These are phyloP conservation scores for Phytopythium aichiense DNA, from an alignment of 352 stramenopile genomes.

Conservation along the genomic window DNA sequence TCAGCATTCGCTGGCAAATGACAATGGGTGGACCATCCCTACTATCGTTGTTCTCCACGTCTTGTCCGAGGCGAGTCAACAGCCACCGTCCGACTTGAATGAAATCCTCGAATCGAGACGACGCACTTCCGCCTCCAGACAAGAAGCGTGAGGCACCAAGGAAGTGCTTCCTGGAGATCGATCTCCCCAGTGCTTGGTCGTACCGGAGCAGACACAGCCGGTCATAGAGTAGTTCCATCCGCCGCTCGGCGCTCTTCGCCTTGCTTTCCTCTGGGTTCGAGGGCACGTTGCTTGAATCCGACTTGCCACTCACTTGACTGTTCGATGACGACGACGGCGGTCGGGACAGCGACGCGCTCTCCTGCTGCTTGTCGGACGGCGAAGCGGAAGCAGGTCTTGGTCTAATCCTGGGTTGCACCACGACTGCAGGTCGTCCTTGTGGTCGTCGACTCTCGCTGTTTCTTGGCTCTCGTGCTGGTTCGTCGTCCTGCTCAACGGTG, in stretches of 20 bases:
- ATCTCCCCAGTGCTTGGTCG: slow-evolving; percentile 32
- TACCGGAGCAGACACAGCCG: slow-evolving; percentile 50
- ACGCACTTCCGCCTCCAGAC: slow-evolving; percentile 13
- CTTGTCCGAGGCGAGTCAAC: slow-evolving; percentile 25
- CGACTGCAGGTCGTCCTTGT: neutral
- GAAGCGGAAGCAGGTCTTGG: slow-evolving; percentile 8
- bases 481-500: neutral
- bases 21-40: slow-evolving; percentile 20
- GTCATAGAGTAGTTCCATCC: slow-evolving; percentile 75
- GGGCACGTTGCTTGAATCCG: neutral
- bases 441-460: neutral
- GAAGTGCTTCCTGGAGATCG: slow-evolving; percentile 51
- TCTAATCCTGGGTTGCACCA: neutral
- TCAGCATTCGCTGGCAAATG: slow-evolving; percentile 40
- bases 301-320: slow-evolving; percentile 6
- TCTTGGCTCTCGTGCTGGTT: neutral
- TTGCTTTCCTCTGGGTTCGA: slow-evolving; percentile 20
- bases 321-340: slow-evolving; percentile 30
- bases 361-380: slow-evolving; percentile 20
- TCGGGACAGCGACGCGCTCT: slow-evolving; percentile 22
- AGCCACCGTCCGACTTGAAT: slow-evolving; percentile 37
- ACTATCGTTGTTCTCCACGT: slow-evolving; percentile 16
- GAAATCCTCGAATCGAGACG: slow-evolving; percentile 51
- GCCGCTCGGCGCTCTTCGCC: slow-evolving; percentile 27
- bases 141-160: slow-evolving; percentile 19